Percentiles rank a stretch among this genome's conserved stretches.
phyloP scores from a whole-genome alignment of 495 filamentous ascomycete species.

The Hypoxylon rickii region DNA sequence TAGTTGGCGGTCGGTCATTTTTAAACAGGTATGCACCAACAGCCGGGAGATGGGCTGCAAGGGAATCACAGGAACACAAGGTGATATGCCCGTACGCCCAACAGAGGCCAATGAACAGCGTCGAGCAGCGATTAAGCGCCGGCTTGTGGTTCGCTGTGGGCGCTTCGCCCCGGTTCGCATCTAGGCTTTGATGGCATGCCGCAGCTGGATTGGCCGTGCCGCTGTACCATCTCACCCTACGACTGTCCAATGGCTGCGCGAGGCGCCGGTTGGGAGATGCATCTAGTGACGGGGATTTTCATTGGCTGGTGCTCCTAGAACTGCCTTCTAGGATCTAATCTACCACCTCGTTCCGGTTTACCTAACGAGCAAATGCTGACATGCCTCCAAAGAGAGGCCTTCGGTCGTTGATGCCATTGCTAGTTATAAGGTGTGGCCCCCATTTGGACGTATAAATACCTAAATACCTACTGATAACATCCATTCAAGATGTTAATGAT shows the following conservation, averaged over 20 bases:
- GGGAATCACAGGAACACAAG: conserved; percentile 37
- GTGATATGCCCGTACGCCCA: conserved; percentile 31
- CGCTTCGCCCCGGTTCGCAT: conserved; percentile 33
- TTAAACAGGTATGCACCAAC: conserved; percentile 30
- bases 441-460: too few relatives aligned
- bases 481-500: too few relatives aligned
- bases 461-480: too few relatives aligned
- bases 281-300: conserved; percentile 6
- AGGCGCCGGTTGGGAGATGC: conserved; percentile 26
- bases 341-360: conserved; percentile 18
- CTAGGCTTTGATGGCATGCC: conserved; percentile 17
- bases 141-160: conserved; percentile 31
- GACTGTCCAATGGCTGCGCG: conserved; percentile 20
- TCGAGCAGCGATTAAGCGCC: conserved; percentile 37
- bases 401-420: too few relatives aligned
- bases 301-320: conserved; percentile 22
- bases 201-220: conserved; percentile 31
- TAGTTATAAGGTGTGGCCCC: too few relatives aligned
- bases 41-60: conserved; percentile 33
- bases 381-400: too few relatives aligned
- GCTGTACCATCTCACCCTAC: conserved; percentile 5
- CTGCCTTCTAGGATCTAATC: conserved; percentile 26
- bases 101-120: conserved; percentile 36
- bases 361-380: too few relatives aligned
- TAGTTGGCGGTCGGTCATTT: conserved; percentile 39